Evolutionary conservation across 345 rosid genomes (phyloP).

Genomic region (Crucihimalaya himalaica): DNA sequence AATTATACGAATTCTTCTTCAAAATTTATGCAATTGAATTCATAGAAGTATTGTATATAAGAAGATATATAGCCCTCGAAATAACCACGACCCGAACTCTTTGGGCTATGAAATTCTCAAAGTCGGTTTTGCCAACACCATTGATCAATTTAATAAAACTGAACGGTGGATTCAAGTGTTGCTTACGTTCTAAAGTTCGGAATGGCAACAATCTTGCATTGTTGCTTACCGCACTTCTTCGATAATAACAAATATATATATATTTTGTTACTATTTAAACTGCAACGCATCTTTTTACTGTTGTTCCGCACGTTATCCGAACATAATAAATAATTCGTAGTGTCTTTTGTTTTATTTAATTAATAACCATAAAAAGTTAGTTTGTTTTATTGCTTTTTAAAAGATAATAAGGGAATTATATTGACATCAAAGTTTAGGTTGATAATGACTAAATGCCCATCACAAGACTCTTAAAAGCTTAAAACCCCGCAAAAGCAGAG

Average conservation of each 20-base stretch:
- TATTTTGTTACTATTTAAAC: no score
- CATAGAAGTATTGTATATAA: neutral
- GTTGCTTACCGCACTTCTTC: no score
- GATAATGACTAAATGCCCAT: slow-evolving; percentile 39
- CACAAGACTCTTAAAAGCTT: slow-evolving; percentile 45
- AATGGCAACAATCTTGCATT: no score
- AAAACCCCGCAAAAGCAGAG: slow-evolving; percentile 35
- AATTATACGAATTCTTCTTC: neutral
- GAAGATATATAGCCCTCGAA: neutral
- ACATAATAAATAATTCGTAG: slow-evolving; percentile 6
- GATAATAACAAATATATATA: no score
- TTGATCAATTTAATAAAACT: slow-evolving; percentile 1
- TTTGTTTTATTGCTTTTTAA: slow-evolving; percentile 31
- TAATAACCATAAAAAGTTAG: slow-evolving; percentile 27
- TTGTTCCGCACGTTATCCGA: no score
- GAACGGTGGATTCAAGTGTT: slow-evolving; percentile 17
- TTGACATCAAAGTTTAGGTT: slow-evolving; percentile 33
- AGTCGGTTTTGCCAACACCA: neutral
- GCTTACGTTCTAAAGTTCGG: slow-evolving; percentile 6
- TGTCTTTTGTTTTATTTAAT: neutral
- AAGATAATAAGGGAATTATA: slow-evolving; percentile 25
- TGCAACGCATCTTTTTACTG: no score
- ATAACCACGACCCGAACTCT: no score
- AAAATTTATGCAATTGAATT: neutral
- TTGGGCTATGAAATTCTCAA: slow-evolving; percentile 11